Evolutionary conservation across 306 rosid genomes (phyloP).

Genomic region (Begonia peltatifolia): DNA sequence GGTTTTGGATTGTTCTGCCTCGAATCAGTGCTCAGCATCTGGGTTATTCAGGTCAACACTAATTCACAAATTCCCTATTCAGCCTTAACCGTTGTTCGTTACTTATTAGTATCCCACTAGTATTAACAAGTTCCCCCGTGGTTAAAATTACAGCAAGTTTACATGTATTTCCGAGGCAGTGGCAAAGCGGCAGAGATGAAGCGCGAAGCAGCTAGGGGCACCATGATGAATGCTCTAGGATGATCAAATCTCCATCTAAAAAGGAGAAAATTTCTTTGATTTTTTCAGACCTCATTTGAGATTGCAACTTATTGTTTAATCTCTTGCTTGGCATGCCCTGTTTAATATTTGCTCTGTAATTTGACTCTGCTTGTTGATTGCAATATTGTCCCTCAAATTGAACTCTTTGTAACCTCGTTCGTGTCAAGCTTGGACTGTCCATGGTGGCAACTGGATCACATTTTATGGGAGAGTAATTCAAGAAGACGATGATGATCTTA

Average conservation of each 20-base stretch:
- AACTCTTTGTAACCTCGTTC: too few relatives aligned
- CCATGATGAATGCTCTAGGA: constrained; percentile 75
- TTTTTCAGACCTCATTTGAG: too few relatives aligned
- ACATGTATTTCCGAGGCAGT: constrained; percentile 88
- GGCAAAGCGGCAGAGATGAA: constrained; percentile 64
- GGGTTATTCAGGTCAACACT: constrained; percentile 85
- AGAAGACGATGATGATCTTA: too few relatives aligned
- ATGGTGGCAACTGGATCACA: too few relatives aligned
- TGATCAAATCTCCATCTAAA: not conserved
- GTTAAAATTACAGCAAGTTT: constrained; percentile 64
- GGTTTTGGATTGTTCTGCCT: constrained; percentile 58
- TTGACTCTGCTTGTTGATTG: too few relatives aligned
- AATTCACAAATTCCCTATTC: not conserved
- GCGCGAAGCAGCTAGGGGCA: constrained; percentile 67
- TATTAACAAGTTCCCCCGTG: not conserved
- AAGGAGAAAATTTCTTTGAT: too few relatives aligned
- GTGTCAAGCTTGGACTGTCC: too few relatives aligned
- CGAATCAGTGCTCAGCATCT: constrained; percentile 70
- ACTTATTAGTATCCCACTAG: not conserved
- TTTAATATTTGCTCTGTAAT: too few relatives aligned
- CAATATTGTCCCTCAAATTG: too few relatives aligned
- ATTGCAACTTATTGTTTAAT: too few relatives aligned
- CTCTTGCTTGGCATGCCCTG: too few relatives aligned
- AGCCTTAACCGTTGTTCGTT: not conserved
- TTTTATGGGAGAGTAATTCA: too few relatives aligned